Conservation (phyloP, 305 asterid genomes). For the Fraxinus baroniana region DNA sequence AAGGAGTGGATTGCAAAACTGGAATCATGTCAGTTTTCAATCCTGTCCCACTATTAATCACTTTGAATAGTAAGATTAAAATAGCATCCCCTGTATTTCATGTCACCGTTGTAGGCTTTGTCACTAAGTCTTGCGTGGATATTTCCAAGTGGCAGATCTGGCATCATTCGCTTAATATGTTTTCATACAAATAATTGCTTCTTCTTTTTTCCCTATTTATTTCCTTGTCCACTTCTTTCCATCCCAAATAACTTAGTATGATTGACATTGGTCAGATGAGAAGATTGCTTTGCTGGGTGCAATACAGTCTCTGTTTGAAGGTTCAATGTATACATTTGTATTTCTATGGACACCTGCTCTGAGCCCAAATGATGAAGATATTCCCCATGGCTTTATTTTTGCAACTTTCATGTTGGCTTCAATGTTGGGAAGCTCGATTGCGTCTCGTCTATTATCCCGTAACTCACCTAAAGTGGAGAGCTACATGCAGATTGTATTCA, state of each 20-base stretch:
- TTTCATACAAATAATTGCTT: not conserved
- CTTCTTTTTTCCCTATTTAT: not conserved
- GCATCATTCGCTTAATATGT: not conserved
- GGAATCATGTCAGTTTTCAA: not conserved
- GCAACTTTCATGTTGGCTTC: constrained; percentile 97
- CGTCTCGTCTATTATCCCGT: constrained; percentile 82
- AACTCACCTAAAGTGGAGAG: constrained; percentile 77
- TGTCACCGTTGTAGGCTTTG: not conserved
- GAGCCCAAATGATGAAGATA: constrained; percentile 92
- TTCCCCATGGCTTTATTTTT: constrained; percentile 94
- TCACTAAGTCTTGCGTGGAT: not conserved
- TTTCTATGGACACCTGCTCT: constrained; percentile 98
- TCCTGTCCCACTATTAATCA: not conserved
- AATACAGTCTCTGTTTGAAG: constrained; percentile 94
- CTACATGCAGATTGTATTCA: constrained; percentile 89
- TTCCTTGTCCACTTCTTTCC: not conserved
- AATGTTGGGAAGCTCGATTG: constrained; percentile 95
- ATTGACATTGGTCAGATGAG: constrained; percentile 61
- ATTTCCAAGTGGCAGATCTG: not conserved
- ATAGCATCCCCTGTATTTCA: not conserved
- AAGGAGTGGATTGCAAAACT: not conserved
- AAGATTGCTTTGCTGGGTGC: constrained; percentile 97
- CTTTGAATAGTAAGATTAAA: not conserved
- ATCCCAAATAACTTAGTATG: constrained; percentile 22
- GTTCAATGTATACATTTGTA: constrained; percentile 97